phyloP scores from a whole-genome alignment of 164 flowering plant species.

The Buxus sempervirens region DNA sequence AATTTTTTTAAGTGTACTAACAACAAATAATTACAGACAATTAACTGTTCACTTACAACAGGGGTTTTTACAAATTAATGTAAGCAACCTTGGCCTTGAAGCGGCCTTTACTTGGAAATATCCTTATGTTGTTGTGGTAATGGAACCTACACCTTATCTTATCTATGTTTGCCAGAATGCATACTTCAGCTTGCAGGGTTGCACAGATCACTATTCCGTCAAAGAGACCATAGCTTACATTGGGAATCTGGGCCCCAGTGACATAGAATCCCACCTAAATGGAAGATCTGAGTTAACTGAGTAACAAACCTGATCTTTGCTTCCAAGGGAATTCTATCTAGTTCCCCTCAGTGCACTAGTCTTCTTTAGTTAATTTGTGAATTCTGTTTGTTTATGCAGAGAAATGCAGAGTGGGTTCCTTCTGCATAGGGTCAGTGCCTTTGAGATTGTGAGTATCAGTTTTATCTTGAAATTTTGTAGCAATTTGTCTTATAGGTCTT shows the following conservation, averaged over 20 bases:
- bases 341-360: not conserved
- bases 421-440: slow-evolving; percentile 50
- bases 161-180: slow-evolving; percentile 36
- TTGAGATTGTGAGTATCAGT: slow-evolving; percentile 50
- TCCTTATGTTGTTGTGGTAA: too few relatives aligned
- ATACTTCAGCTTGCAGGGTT: slow-evolving; percentile 47
- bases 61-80: too few relatives aligned
- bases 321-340: not conserved
- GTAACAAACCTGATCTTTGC: slow-evolving; percentile 5
- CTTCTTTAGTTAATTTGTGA: not conserved
- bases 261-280: slow-evolving; percentile 17
- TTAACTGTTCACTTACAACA: too few relatives aligned
- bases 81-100: too few relatives aligned
- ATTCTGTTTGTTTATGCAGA: slow-evolving; percentile 20
- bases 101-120: too few relatives aligned
- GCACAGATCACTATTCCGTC: slow-evolving; percentile 21
- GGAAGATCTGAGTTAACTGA: slow-evolving; percentile 23
- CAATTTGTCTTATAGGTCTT: not conserved
- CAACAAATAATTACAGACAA: too few relatives aligned
- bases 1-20: too few relatives aligned
- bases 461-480: not conserved
- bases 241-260: slow-evolving; percentile 22
- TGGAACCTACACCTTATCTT: too few relatives aligned
- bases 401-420: slow-evolving; percentile 48
- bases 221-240: slow-evolving; percentile 34